Conservation (phyloP, 495 filamentous ascomycete species). For the Lindgomyces ingoldianus region DNA sequence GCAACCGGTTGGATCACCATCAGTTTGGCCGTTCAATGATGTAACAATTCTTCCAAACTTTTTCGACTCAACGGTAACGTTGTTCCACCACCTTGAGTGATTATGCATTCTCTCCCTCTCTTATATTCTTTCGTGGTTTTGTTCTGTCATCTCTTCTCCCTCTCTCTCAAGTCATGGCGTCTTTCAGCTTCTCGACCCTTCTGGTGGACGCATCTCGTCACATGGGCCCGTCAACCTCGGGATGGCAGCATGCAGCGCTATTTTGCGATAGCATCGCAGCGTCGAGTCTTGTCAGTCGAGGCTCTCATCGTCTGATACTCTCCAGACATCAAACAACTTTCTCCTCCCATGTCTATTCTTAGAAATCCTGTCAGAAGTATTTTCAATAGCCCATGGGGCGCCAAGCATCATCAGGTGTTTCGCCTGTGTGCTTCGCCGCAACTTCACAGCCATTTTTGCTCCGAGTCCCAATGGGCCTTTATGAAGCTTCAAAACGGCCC, state of each 20-base stretch:
- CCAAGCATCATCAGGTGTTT: not conserved
- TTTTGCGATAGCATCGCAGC: not conserved
- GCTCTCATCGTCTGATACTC: not conserved
- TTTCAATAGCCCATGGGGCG: not conserved
- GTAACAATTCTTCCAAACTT: not conserved
- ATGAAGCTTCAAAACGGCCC: not conserved
- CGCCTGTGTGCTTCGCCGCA: not conserved
- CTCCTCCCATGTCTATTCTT: not conserved
- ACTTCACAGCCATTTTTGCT: not conserved
- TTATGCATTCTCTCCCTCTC: constrained; percentile 8
- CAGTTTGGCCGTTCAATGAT: constrained; percentile 1
- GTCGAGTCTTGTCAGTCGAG: not conserved
- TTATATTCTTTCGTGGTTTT: constrained; percentile 12
- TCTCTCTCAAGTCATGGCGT: not conserved
- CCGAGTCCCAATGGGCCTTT: not conserved
- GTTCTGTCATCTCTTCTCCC: constrained; percentile 17
- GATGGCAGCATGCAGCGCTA: constrained; percentile 4
- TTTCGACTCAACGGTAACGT: not conserved
- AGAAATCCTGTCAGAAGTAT: not conserved
- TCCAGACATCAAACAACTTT: not conserved
- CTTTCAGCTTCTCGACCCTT: no score
- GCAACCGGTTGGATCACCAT: not conserved
- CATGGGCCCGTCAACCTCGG: not conserved
- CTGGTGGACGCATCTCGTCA: not conserved
- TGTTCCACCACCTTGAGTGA: constrained; percentile 23